Evolutionary conservation across 768 basidiomycete species (phyloP).

Genomic region (Tremella yokohamensis): DNA sequence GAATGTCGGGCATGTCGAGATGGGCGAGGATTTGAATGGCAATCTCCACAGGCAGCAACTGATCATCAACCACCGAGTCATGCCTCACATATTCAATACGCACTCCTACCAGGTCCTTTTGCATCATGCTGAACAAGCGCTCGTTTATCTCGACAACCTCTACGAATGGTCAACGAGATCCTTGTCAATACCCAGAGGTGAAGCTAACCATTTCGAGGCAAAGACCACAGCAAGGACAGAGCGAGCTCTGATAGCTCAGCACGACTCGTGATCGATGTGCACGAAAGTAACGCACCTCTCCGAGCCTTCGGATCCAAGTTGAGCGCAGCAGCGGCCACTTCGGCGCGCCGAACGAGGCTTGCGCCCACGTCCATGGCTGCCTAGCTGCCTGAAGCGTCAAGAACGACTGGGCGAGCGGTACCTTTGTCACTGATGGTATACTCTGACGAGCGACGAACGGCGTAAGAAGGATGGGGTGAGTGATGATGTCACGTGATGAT

Average conservation of each 20-base stretch:
- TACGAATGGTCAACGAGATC: conserved; percentile 8
- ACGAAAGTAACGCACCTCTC: background rate
- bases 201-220: conserved; percentile 37
- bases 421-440: too few species aligned
- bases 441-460: too few species aligned
- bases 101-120: conserved; percentile 43
- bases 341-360: background rate
- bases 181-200: background rate
- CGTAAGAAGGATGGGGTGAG: too few species aligned
- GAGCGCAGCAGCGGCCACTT: conserved; percentile 2
- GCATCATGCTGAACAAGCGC: conserved; percentile 24
- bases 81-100: conserved; percentile 3
- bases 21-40: conserved; percentile 21
- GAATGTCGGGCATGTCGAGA: conserved; percentile 27
- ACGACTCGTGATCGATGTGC: background rate
- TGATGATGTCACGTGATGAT: too few species aligned
- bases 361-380: conserved; percentile 1
- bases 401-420: too few species aligned
- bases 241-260: conserved; percentile 22
- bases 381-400: background rate
- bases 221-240: conserved; percentile 29
- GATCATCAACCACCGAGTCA: conserved; percentile 3
- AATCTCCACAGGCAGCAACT: conserved; percentile 37
- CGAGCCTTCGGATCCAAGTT: background rate
- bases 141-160: conserved; percentile 30